Evolutionary conservation across 495 filamentous ascomycete genomes (phyloP).

Genomic region (Neurospora pannonica): DNA sequence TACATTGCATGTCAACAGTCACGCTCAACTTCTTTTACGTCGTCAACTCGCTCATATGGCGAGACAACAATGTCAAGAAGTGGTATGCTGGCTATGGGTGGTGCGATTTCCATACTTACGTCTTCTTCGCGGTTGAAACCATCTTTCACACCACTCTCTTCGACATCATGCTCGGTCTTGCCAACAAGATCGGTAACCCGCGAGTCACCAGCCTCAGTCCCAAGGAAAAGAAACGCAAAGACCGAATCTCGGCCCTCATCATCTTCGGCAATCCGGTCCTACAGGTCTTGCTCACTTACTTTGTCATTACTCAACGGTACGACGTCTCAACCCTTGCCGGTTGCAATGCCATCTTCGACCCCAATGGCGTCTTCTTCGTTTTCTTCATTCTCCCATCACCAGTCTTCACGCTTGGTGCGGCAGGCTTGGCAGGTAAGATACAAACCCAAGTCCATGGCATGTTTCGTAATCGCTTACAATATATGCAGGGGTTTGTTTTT

Average conservation of each 20-base stretch:
- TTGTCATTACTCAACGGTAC: constrained; percentile 65
- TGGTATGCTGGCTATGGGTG: constrained; percentile 71
- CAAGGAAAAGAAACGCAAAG: constrained; percentile 42
- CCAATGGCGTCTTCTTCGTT: constrained; percentile 61
- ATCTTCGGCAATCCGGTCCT: constrained; percentile 60
- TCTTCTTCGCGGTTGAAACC: constrained; percentile 44
- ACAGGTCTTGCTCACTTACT: constrained; percentile 55
- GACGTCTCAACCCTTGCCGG: constrained; percentile 64
- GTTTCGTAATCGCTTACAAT: constrained; percentile 4
- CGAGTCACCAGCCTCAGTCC: constrained; percentile 42
- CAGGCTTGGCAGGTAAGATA: constrained; percentile 64
- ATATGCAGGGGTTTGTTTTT: constrained; percentile 51
- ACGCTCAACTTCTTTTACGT: constrained; percentile 58
- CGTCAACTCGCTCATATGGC: constrained; percentile 78
- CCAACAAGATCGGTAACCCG: constrained; percentile 57
- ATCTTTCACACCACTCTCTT: constrained; percentile 53
- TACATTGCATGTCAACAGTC: constrained; percentile 55
- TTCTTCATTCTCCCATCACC: constrained; percentile 59
- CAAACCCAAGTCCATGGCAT: neutral
- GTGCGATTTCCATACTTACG: constrained; percentile 75
- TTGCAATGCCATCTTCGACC: constrained; percentile 54
- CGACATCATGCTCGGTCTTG: constrained; percentile 69
- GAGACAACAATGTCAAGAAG: constrained; percentile 49
- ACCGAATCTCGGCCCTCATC: constrained; percentile 51
- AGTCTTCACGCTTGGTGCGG: constrained; percentile 52